Base-by-base conservation (phyloP, 179 eudicot genomes). In the Kewa caespitosa region DNA sequence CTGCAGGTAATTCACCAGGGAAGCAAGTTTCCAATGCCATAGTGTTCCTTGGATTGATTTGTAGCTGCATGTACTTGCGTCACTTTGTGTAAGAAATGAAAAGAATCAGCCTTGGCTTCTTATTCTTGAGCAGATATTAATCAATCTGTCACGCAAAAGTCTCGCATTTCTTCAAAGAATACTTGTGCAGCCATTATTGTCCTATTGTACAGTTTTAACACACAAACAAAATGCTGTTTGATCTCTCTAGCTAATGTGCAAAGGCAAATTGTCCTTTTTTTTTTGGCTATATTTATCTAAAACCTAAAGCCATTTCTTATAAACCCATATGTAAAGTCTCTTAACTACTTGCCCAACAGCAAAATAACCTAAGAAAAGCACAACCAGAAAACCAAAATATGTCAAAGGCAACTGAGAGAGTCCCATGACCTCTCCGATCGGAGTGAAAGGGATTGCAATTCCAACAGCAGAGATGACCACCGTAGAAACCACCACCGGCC, bases 401-500 rank as follows among this genome's bases (percentile, higher is more conserved):
- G 87, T 82, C 46, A 72, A 25, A 12, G 86, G 88, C 77, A 85
- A 76, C 15, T 27, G 12, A 18, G 33, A 18, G 25, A 87, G 70
- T 25, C 83, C 88, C 84, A 87, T 71, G 23, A 70, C 88, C 34
- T 69, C 11, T 59, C 86, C 88, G 17, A 83, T 64, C 33, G 82
- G 79, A 3, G 82, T 79, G 68, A 57, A 78, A 1, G 76, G 67
- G 55, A 85, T 68, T 33, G 80, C 60, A 42, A 83, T 77, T 55
- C 86, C 90, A 18, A 77, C 59, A 34, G 82, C 78, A 77, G 87
- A 77, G 84, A 85, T 81, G 23, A 85, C 33, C 12, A 83, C 60
- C 10, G 90, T 84, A 32, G 86, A 79, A 66, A 84, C 70, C 43
- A 85, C 75, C 71, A 87, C 85, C 36, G 85, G 88, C 88, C 86